phyloP scores from a whole-genome alignment of 148 eudicot species.

The Camellia granthamiana region DNA sequence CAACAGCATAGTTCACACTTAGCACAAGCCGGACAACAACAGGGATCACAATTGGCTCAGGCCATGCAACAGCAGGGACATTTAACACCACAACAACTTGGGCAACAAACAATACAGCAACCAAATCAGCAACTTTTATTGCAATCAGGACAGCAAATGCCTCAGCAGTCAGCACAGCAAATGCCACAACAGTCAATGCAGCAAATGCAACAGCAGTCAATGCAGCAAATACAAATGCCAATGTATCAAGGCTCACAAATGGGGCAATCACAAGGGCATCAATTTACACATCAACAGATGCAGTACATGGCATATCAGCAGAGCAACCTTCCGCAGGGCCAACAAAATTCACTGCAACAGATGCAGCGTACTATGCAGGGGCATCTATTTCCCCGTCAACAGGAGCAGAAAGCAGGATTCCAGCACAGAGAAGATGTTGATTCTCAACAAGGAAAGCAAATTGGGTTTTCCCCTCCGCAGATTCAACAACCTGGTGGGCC shows the following conservation, averaged over 20 bases:
- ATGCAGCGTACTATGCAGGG: constrained; percentile 55
- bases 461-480: constrained; percentile 41
- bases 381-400: constrained; percentile 47
- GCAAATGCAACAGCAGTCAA: constrained; percentile 37
- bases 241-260: constrained; percentile 44
- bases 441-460: constrained; percentile 43
- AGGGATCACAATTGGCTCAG: constrained; percentile 42
- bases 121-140: constrained; percentile 26
- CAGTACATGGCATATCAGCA: constrained; percentile 59
- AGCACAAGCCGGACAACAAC: constrained; percentile 42
- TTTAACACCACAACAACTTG: constrained; percentile 33
- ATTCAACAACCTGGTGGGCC: constrained; percentile 41
- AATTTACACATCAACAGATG: constrained; percentile 46
- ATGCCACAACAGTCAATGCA: constrained; percentile 43
- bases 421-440: constrained; percentile 56
- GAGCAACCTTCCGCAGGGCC: constrained; percentile 44
- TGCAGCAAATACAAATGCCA: constrained; percentile 45
- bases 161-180: constrained; percentile 43
- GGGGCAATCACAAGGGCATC: constrained; percentile 59
- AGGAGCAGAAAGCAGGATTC: constrained; percentile 47
- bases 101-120: constrained; percentile 44
- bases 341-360: constrained; percentile 46
- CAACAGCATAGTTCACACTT: constrained; percentile 30
- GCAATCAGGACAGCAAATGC: constrained; percentile 33
- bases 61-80: constrained; percentile 47